phyloP scores from a whole-genome alignment of 2,329 filamentous ascomycete genomes.

The Colletotrichum acutatum region DNA sequence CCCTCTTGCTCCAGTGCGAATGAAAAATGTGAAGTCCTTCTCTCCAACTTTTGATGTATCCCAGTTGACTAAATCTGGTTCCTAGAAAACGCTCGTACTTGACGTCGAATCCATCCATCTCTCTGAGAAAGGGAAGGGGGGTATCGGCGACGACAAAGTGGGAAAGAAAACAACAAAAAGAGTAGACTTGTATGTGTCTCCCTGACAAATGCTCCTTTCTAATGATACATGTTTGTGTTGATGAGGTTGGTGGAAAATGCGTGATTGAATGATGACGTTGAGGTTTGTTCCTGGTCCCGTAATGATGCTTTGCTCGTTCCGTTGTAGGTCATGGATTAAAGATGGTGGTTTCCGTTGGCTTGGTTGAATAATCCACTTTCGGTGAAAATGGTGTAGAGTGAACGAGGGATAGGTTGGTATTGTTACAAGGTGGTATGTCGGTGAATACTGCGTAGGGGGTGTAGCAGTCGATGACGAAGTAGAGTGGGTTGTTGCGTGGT shows the following conservation, averaged over 20 bases:
- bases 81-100: slow-evolving; percentile 29
- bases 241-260: not conserved
- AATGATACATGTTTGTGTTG: slow-evolving; percentile 19
- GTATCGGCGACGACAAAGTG: slow-evolving; percentile 37
- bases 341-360: not conserved
- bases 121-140: slow-evolving; percentile 34
- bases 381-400: not conserved
- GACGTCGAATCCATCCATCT: slow-evolving; percentile 35
- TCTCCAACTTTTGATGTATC: slow-evolving; percentile 8
- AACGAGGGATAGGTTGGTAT: not conserved
- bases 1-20: not conserved
- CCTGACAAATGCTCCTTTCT: slow-evolving; percentile 18
- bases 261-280: slow-evolving; percentile 16
- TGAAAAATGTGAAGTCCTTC: not conserved
- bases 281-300: slow-evolving; percentile 23
- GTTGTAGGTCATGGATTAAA: slow-evolving; percentile 35
- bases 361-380: not conserved
- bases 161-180: not conserved
- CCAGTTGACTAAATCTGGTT: not conserved
- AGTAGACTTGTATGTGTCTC: not conserved
- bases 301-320: slow-evolving; percentile 33
- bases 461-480: slow-evolving; percentile 27
- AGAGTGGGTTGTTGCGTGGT: slow-evolving; percentile 12
- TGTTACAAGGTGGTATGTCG: slow-evolving; percentile 22
- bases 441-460: slow-evolving; percentile 13